Evolutionary conservation across 208 protist species (phyloP), one percentile per base, ranked within the genome.

Genomic region (Leishmania arabica): DNA sequence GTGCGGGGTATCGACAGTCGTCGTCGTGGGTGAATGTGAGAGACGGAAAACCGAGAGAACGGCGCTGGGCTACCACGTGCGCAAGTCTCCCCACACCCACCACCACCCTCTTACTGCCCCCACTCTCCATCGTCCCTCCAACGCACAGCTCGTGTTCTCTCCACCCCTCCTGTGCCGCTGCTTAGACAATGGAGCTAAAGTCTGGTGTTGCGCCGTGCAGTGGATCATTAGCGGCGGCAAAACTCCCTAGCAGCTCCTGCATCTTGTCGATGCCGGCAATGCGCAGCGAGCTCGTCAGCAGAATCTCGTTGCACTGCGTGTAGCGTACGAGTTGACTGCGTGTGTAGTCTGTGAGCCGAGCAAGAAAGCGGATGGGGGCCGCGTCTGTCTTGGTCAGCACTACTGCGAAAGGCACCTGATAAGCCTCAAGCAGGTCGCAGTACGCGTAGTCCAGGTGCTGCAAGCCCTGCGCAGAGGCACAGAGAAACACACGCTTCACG

Each of bases 361-460:
- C 93, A 1, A 98, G 90, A n/a, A 93, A 92, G 40, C 91, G 91
- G 78, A 98, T 95, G 11, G 92, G 93, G 0, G 91, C 92, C 31
- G 88, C 88, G 73, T 98, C 95, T 5, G 93, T 98, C 68, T 98
- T 98, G n/a, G 93, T 96, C 34, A 98, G 53, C 45, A 98, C 89
- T 7, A 98, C 92, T 37, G 90, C 83, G 62, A 98, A 98, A 24
- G 93, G 93, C 45, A 98, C 87, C 19, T 58, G 76, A 27, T 92
- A 82, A 0, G 81, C 69, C 78, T 98, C 90, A 27, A 98, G 89
- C 51, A 92, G 64, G 71, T 96, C 89, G 77, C 92, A 90, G 80
- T 96, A 96, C 8, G 66, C 78, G 42, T 85, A 85, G 87, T 98
- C 95, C 15, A 81, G 62, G 78, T 95, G 90, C 77, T 98, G 95